phyloP scores from a whole-genome alignment of 73 alveolate species.

The Uronychia binucleata region DNA sequence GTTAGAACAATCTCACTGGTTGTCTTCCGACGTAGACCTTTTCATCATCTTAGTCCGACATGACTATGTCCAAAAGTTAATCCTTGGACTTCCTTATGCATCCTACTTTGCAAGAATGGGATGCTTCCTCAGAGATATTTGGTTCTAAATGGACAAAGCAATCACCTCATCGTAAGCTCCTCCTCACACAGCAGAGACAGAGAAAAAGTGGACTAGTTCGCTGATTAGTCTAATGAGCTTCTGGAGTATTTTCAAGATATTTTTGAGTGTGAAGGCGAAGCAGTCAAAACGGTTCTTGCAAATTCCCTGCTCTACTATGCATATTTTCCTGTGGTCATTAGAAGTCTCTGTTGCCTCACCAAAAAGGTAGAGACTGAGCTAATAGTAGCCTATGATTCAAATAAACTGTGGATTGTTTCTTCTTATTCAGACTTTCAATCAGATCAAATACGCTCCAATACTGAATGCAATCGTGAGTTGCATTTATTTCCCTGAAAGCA shows the following conservation, averaged over 20 bases:
- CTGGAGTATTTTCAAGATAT: constrained; percentile 44
- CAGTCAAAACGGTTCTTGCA: constrained; percentile 19
- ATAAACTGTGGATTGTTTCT: constrained; percentile 29
- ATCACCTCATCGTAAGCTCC: neutral
- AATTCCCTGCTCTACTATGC: constrained; percentile 38
- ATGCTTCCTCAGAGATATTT: constrained; percentile 24
- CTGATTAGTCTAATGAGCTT: constrained; percentile 31
- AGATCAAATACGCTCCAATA: constrained; percentile 28
- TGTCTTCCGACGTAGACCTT: constrained; percentile 24
- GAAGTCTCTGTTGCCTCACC: constrained; percentile 29
- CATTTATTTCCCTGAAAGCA: neutral
- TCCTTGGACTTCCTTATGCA: constrained; percentile 32
- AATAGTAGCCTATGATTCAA: constrained; percentile 18
- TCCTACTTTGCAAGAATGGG: constrained; percentile 10
- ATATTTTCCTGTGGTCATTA: constrained; percentile 54
- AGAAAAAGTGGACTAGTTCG: neutral
- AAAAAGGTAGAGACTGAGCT: neutral
- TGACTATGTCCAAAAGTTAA: neutral
- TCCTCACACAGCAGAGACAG: neutral
- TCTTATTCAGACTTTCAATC: constrained; percentile 21
- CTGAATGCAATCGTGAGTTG: constrained; percentile 15
- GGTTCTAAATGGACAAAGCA: constrained; percentile 22
- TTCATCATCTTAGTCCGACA: constrained; percentile 1
- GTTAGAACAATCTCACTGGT: constrained; percentile 61
- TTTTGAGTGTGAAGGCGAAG: constrained; percentile 20